A percentile compares a stretch with the other conserved stretches of the same genome.
Evolutionary conservation across 768 basidiomycete genomes (phyloP).

Genomic region (Royoungia palumana): DNA sequence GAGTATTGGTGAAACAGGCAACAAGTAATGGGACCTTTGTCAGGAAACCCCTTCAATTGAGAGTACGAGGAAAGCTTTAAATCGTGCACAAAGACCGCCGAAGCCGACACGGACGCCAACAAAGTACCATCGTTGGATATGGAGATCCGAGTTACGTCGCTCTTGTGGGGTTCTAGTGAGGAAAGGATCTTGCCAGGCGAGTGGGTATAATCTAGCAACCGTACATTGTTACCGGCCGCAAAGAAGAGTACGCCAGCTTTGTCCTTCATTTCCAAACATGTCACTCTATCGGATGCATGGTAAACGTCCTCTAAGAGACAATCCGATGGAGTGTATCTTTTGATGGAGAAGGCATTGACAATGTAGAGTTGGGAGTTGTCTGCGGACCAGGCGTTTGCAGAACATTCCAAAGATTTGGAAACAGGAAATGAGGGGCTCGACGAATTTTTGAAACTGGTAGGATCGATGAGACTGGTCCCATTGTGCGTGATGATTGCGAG

Average conservation of each 20-base stretch:
- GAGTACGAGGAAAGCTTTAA: conserved; percentile 51
- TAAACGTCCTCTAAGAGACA: conserved; percentile 46
- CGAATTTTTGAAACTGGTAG: conserved; percentile 43
- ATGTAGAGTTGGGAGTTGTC: conserved; percentile 57
- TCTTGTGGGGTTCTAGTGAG: conserved; percentile 52
- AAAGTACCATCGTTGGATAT: conserved; percentile 56
- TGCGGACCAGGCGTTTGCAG: conserved; percentile 46
- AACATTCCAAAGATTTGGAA: conserved; percentile 30
- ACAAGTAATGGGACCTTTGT: conserved; percentile 38
- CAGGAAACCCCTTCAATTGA: conserved; percentile 51
- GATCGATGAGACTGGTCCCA: conserved; percentile 48
- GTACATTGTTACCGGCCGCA: conserved; percentile 42
- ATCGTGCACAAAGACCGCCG: conserved; percentile 58
- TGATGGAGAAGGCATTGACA: conserved; percentile 44
- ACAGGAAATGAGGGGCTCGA: conserved; percentile 38
- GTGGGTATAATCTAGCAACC: conserved; percentile 47
- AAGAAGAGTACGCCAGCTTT: conserved; percentile 45
- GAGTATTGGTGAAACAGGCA: conserved; percentile 63
- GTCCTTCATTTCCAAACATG: conserved; percentile 34
- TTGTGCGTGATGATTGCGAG: conserved; percentile 51
- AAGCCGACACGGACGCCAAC: conserved; percentile 53
- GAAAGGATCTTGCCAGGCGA: conserved; percentile 40
- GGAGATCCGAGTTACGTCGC: conserved; percentile 49
- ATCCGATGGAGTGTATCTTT: conserved; percentile 49
- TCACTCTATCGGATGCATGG: conserved; percentile 24